Percentiles rank a stretch among this genome's conserved stretches.
These are phyloP conservation scores for Claviceps digitariae DNA, from an alignment of 2,329 filamentous ascomycete species.

Conservation along the genomic window DNA sequence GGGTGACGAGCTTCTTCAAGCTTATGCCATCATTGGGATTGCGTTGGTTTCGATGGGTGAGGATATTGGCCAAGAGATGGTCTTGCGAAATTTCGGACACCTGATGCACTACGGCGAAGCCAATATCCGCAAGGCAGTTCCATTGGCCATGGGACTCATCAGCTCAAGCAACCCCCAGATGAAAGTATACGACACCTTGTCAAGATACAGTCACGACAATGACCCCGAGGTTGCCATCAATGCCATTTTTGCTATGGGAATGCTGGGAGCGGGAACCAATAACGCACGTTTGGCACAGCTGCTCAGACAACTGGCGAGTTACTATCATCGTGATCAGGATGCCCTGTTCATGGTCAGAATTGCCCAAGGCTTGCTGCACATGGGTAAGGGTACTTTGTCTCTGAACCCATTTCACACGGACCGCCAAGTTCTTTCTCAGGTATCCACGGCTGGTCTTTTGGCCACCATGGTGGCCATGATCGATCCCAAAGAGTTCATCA, in stretches of 20 bases:
- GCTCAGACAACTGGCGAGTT: slow-evolving; percentile 85
- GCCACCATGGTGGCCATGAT: slow-evolving; percentile 88
- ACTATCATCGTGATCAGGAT: slow-evolving; percentile 94
- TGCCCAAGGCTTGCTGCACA: slow-evolving; percentile 91
- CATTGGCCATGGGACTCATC: slow-evolving; percentile 89
- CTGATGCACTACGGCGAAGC: slow-evolving; percentile 98
- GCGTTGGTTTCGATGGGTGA: slow-evolving; percentile 96
- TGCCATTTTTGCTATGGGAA: slow-evolving; percentile 97
- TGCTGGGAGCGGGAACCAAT: slow-evolving; percentile 92
- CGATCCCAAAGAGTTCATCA: slow-evolving; percentile 77
- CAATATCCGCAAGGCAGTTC: slow-evolving; percentile 93
- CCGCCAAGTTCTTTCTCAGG: slow-evolving; percentile 84
- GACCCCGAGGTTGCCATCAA: slow-evolving; percentile 98
- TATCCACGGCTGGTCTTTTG: slow-evolving; percentile 77
- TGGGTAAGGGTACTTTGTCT: slow-evolving; percentile 96
- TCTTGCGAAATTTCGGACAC: slow-evolving; percentile 90
- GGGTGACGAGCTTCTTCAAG: slow-evolving; percentile 87
- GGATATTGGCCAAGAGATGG: slow-evolving; percentile 97
- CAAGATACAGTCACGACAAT: slow-evolving; percentile 95
- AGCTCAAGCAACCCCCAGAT: slow-evolving; percentile 98
- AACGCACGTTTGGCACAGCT: slow-evolving; percentile 93
- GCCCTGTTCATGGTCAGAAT: slow-evolving; percentile 98
- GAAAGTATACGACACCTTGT: slow-evolving; percentile 98
- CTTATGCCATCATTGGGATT: slow-evolving; percentile 89
- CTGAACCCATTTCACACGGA: slow-evolving; percentile 99